Evolutionary conservation across 2,329 filamentous ascomycete genomes (phyloP).

Genomic region (Neopestalotiopsis rosae): DNA sequence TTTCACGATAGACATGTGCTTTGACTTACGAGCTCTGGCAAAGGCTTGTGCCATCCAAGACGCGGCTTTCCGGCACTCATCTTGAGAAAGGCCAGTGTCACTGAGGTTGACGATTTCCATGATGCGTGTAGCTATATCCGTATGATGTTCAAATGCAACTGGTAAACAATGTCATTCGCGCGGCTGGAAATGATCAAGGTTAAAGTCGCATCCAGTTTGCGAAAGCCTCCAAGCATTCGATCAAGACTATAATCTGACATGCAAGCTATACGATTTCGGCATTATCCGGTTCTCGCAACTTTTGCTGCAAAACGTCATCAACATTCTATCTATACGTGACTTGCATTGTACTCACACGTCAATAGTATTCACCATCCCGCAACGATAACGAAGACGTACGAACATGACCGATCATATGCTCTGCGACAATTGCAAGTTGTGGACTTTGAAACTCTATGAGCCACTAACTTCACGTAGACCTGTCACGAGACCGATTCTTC

Average conservation of each 20-base stretch:
- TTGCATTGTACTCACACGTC: not conserved
- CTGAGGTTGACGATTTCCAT: constrained; percentile 6
- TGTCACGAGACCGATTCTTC: too few relatives aligned
- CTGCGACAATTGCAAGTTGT: too few relatives aligned
- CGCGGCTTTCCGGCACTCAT: constrained; percentile 3
- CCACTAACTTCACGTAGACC: too few relatives aligned
- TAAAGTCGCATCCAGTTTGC: not conserved
- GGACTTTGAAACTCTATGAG: too few relatives aligned
- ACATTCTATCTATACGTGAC: not conserved
- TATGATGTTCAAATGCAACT: not conserved
- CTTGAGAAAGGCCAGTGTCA: not conserved
- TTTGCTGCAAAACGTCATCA: not conserved
- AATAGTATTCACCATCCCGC: not conserved
- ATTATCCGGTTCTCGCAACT: not conserved
- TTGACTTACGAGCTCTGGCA: constrained; percentile 4
- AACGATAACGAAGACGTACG: too few relatives aligned
- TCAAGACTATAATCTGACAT: not conserved
- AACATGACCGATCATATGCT: too few relatives aligned
- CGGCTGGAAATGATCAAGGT: too few relatives aligned
- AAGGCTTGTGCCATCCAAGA: constrained; percentile 10
- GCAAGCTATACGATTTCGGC: not conserved
- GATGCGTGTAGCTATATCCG: not conserved
- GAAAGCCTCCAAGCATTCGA: not conserved
- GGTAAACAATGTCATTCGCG: not conserved
- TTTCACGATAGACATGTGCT: not conserved